Conservation (phyloP, 345 rosid species). For the Brassica nigra region DNA sequence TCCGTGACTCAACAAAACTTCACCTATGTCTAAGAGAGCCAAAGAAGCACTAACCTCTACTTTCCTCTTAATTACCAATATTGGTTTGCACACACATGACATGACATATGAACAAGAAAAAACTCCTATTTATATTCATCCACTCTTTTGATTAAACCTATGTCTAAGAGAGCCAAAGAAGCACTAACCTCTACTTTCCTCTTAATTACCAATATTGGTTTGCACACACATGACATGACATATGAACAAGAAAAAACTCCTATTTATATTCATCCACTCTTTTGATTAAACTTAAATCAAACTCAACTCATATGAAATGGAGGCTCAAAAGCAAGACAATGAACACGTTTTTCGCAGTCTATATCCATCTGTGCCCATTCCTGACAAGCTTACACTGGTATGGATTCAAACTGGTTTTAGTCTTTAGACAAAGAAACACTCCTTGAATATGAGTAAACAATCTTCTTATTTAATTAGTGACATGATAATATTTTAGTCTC, state of each 20-base stretch:
- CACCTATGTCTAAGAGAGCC: conserved; percentile 29
- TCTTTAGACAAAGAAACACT: neutral
- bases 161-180: conserved; percentile 22
- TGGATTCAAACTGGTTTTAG: neutral
- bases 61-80: conserved; percentile 24
- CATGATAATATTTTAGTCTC: too few relatives aligned
- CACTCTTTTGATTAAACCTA: too few relatives aligned
- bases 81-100: neutral
- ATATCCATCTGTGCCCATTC: conserved; percentile 63
- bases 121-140: conserved; percentile 29
- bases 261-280: conserved; percentile 27
- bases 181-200: conserved; percentile 11
- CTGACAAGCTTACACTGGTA: conserved; percentile 56
- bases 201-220: conserved; percentile 23
- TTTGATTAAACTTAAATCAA: conserved; percentile 16
- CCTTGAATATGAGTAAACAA: neutral
- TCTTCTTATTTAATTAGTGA: too few relatives aligned
- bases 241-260: conserved; percentile 13
- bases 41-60: conserved; percentile 19
- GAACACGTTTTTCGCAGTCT: conserved; percentile 69
- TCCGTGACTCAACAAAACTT: conserved; percentile 38
- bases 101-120: conserved; percentile 21
- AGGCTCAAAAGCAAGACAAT: conserved; percentile 34
- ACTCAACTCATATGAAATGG: conserved; percentile 32
- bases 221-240: conserved; percentile 11